These are phyloP conservation scores for Podila horticola DNA, from an alignment of 192 early-diverging fungal genomes.

Conservation along the genomic window DNA sequence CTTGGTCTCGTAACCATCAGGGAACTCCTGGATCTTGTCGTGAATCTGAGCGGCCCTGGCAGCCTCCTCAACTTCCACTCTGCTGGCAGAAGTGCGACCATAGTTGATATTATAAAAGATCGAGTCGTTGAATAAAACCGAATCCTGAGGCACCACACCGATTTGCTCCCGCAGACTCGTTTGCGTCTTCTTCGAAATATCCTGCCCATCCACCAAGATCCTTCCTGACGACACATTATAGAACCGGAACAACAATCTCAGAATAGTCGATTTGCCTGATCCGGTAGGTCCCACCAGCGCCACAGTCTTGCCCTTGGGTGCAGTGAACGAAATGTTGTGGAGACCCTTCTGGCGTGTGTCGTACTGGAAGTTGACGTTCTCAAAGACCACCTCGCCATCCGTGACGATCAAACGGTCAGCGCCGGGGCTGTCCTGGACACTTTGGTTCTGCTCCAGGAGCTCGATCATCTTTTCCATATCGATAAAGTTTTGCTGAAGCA, in stretches of 20 bases:
- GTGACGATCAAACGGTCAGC: constrained; percentile 66
- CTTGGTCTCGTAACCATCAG: constrained; percentile 66
- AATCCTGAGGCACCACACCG: constrained; percentile 96
- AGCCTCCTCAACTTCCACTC: constrained; percentile 74
- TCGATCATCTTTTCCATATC: constrained; percentile 99
- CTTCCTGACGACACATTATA: constrained; percentile 87
- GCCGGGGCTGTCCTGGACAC: constrained; percentile 72
- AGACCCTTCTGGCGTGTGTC: constrained; percentile 79
- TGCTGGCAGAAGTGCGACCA: constrained; percentile 72
- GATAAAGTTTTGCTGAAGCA: constrained; percentile 92
- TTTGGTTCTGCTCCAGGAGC: constrained; percentile 73
- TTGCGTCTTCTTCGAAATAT: constrained; percentile 73
- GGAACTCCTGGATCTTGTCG: constrained; percentile 78
- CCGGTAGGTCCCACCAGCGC: constrained; percentile 86
- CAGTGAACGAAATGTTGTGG: constrained; percentile 73
- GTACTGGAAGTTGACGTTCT: constrained; percentile 79
- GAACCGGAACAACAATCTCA: constrained; percentile 88
- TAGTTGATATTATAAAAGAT: constrained; percentile 96
- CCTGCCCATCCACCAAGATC: constrained; percentile 90
- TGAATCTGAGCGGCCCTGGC: constrained; percentile 86
- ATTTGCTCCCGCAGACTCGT: constrained; percentile 81
- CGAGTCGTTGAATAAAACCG: constrained; percentile 96
- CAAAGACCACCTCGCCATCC: constrained; percentile 75
- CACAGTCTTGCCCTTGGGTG: constrained; percentile 76
- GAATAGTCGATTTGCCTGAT: constrained; percentile 80